Evolutionary conservation across 441 rosid genomes (phyloP).

Genomic region (Hura crepitans): DNA sequence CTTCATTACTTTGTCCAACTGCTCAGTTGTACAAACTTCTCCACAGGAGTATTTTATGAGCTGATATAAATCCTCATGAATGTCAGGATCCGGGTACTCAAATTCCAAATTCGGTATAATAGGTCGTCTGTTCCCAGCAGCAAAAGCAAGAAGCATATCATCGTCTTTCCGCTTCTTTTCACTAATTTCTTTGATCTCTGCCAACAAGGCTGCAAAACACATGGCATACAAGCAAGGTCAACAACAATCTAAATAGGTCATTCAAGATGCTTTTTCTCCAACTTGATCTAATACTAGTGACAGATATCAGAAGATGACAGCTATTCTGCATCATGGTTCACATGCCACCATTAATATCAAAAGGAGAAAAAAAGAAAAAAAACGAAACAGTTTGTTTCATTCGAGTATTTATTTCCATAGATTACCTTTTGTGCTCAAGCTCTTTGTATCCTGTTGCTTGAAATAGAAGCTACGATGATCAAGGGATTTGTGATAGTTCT

Average conservation of each 20-base stretch:
- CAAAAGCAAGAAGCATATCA: slow-evolving; percentile 78
- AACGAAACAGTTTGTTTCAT: neutral
- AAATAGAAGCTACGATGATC: slow-evolving; percentile 98
- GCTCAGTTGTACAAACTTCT: slow-evolving; percentile 94
- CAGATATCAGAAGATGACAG: slow-evolving; percentile 4
- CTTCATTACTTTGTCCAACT: slow-evolving; percentile 82
- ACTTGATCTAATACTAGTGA: neutral
- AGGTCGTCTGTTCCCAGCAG: slow-evolving; percentile 78
- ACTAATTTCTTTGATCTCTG: slow-evolving; percentile 83
- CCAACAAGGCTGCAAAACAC: slow-evolving; percentile 63
- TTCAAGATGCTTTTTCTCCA: neutral
- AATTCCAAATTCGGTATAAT: slow-evolving; percentile 69
- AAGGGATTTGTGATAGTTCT: slow-evolving; percentile 94
- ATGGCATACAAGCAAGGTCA: slow-evolving; percentile 25
- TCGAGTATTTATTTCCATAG: slow-evolving; percentile 1
- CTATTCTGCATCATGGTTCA: neutral
- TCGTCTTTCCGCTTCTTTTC: slow-evolving; percentile 79
- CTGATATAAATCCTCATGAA: slow-evolving; percentile 94
- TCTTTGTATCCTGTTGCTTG: slow-evolving; percentile 95
- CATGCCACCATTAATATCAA: slow-evolving; percentile 6
- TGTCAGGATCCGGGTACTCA: slow-evolving; percentile 75
- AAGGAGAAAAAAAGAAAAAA: neutral
- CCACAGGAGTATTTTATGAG: slow-evolving; percentile 90
- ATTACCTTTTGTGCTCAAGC: slow-evolving; percentile 88
- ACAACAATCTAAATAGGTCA: neutral